Conservation (phyloP, 208 protist genomes). For the Naegleria fowleri region DNA sequence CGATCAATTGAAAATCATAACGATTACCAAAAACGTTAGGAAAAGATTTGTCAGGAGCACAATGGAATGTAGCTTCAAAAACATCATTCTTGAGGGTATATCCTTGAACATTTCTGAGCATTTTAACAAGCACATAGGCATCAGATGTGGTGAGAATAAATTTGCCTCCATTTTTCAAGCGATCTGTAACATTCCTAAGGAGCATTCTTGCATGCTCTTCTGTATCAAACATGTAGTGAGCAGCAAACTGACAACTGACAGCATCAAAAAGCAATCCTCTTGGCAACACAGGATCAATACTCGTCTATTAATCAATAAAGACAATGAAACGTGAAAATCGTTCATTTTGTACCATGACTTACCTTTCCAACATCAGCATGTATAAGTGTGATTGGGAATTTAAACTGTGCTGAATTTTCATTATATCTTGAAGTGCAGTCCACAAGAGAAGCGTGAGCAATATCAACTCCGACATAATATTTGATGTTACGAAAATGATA, state of each 20-base stretch:
- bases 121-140: constrained; percentile 20
- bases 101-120: background rate
- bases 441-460: background rate
- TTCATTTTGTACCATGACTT: background rate
- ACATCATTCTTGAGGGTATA: background rate
- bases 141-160: constrained; percentile 17
- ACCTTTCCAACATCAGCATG: background rate
- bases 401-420: background rate
- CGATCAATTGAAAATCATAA: background rate
- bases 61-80: background rate
- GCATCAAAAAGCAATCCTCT: background rate
- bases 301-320: too few relatives aligned
- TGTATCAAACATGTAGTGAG: constrained; percentile 20
- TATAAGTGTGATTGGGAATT: background rate
- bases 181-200: background rate
- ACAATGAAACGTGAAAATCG: background rate
- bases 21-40: constrained; percentile 5
- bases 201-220: constrained; percentile 3
- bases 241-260: constrained; percentile 23
- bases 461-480: constrained; percentile 14
- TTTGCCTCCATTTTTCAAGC: constrained; percentile 12
- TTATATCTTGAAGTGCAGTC: background rate
- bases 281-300: too few relatives aligned
- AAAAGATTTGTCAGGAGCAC: background rate
- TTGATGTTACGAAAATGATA: background rate